Evolutionary conservation across 2,329 filamentous ascomycete species (phyloP).

Genomic region (Phoma sp.): DNA sequence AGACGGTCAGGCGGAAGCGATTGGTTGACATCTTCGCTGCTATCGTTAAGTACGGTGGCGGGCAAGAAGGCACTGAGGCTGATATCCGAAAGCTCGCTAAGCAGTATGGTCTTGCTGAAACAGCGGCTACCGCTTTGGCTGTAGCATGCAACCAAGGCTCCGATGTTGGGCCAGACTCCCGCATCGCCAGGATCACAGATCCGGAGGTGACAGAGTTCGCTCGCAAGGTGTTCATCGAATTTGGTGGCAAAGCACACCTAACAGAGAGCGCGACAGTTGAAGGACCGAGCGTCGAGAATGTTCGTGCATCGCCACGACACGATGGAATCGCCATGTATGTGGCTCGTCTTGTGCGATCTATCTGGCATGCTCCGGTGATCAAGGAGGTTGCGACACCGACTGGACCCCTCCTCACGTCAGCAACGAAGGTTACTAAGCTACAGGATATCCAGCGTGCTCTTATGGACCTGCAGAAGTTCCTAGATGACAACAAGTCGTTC

Average conservation of each 20-base stretch:
- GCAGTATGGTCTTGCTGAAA: slow-evolving; percentile 86
- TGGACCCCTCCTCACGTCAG: slow-evolving; percentile 70
- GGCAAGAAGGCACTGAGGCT: slow-evolving; percentile 79
- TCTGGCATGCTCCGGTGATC: slow-evolving; percentile 85
- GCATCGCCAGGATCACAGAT: slow-evolving; percentile 75
- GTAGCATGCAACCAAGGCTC: slow-evolving; percentile 94
- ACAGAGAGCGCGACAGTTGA: slow-evolving; percentile 75
- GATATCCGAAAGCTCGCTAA: slow-evolving; percentile 85
- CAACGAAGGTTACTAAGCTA: slow-evolving; percentile 72
- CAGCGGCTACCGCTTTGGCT: slow-evolving; percentile 86
- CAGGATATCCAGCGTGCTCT: slow-evolving; percentile 80
- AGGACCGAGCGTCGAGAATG: slow-evolving; percentile 74
- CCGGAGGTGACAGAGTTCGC: slow-evolving; percentile 86
- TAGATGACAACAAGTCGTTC: slow-evolving; percentile 84
- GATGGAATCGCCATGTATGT: slow-evolving; percentile 88
- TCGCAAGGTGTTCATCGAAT: slow-evolving; percentile 87
- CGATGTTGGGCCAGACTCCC: slow-evolving; percentile 74
- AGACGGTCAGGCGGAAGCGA: slow-evolving; percentile 81
- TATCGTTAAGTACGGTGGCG: slow-evolving; percentile 73
- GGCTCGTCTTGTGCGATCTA: slow-evolving; percentile 81
- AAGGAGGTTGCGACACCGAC: slow-evolving; percentile 60
- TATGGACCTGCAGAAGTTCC: slow-evolving; percentile 78
- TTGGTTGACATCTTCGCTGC: slow-evolving; percentile 92
- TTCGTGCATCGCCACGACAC: slow-evolving; percentile 86
- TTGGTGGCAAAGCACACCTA: slow-evolving; percentile 84